Base-by-base conservation (phyloP, 768 basidiomycete genomes). In the Mycena metata region DNA sequence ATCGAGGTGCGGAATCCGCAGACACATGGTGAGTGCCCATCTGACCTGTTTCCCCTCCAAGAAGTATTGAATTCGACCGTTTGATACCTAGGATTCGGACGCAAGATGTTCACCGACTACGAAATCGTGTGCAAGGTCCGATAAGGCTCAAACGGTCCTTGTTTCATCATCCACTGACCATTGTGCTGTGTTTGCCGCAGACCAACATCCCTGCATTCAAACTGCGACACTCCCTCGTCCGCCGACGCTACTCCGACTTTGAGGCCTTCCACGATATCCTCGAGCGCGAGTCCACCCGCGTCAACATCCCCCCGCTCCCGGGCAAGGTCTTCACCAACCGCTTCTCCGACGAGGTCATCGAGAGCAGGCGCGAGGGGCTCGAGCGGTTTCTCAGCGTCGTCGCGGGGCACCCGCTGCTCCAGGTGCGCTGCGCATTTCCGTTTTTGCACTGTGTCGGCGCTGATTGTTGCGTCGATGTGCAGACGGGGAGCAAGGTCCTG, bases 171-270 rank as follows among this genome's bases (percentile, higher is more conserved):
- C 9, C 4, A 39, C 39, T 15, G 30, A 30, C 39, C 9, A 39
- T 2, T 10, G 30, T 30, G 30, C 6, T 30, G 30, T 39, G 58
- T 35, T 15, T 17, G 23, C 45, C 50, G 19, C 71, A 98, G 96
- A 99, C 98, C 74, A 99, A 99, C 81, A 99, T 99, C 74, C 98
- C 96, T 39, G 97, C 97, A 0, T 99, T 99, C 86, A 98, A 98
- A 78, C 88, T 99, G 47, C 94, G 91, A n/a, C 93, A 95, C 81
- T 96, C 94, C 12, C 83, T 93, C 45, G 95, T 96, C 50, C 89
- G 95, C 55, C 86, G 95, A 50, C 91, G 95, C 54, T 96, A 96
- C 78, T 95, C 92, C 46, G 95, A 96, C 78, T 96, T 96, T 76
- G 95, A 96, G 76, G 96, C 97, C 1, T 99, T 99, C 86, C 91